Conservation (phyloP, 192 early-diverging fungal genomes). For the Backusella australiensis region DNA sequence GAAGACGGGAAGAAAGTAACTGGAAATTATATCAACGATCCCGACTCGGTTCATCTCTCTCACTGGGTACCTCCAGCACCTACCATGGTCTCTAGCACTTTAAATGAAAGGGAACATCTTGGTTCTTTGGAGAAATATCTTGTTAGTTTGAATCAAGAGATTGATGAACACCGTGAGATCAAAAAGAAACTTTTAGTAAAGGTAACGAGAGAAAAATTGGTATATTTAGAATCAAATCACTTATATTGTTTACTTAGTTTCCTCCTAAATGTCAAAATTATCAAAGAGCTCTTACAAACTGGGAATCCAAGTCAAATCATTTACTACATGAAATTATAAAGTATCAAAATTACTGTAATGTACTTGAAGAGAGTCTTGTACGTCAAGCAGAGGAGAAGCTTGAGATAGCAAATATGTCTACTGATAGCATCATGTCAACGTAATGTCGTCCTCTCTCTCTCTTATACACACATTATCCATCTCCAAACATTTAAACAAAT, state of each 20-base stretch:
- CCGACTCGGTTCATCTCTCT: slow-evolving; percentile 33
- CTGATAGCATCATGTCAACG: not conserved
- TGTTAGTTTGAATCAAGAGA: slow-evolving; percentile 60
- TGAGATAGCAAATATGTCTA: not conserved
- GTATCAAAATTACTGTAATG: slow-evolving; percentile 77
- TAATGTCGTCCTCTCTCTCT: not conserved
- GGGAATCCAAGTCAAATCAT: slow-evolving; percentile 78
- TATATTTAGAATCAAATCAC: not conserved
- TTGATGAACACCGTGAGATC: slow-evolving; percentile 66
- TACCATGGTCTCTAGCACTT: slow-evolving; percentile 39
- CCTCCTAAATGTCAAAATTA: slow-evolving; percentile 54
- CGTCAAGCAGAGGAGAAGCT: not conserved
- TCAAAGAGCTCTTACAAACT: slow-evolving; percentile 70
- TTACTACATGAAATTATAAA: slow-evolving; percentile 82
- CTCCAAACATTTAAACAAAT: not conserved
- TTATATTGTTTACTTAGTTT: slow-evolving; percentile 46
- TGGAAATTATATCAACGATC: slow-evolving; percentile 19
- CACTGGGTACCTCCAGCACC: slow-evolving; percentile 52
- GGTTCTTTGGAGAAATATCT: slow-evolving; percentile 62
- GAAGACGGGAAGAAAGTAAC: slow-evolving; percentile 20
- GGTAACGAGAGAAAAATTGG: slow-evolving; percentile 5
- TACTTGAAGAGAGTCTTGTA: slow-evolving; percentile 51
- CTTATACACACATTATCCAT: not conserved
- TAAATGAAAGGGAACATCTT: slow-evolving; percentile 54
- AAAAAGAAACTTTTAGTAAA: slow-evolving; percentile 45